Evolutionary conservation across 1,284 basidiomycete genomes (phyloP).

Genomic region (Entoloma clypeatum): DNA sequence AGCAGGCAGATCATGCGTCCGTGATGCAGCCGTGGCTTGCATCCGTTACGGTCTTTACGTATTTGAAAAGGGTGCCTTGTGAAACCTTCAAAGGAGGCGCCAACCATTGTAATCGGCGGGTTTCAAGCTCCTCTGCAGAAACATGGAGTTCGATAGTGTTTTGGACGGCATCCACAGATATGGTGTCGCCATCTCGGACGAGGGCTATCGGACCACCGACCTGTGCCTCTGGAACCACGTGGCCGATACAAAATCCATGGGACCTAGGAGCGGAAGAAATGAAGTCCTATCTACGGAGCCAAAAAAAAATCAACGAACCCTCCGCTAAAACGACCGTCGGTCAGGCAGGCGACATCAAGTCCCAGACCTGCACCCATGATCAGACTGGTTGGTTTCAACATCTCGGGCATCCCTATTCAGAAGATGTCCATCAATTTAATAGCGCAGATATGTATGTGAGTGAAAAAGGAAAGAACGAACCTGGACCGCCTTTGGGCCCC

Average conservation of each 20-base stretch:
- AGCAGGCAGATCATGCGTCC: conserved; percentile 52
- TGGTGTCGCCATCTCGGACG: conserved; percentile 82
- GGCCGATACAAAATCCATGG: conserved; percentile 89
- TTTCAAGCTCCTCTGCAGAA: conserved; percentile 65
- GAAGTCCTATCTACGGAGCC: conserved; percentile 12
- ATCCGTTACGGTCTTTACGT: conserved; percentile 80
- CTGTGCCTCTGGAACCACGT: conserved; percentile 88
- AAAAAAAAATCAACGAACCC: conserved; percentile 50
- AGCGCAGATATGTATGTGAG: background rate
- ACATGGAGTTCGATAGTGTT: conserved; percentile 80
- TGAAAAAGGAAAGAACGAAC: conserved; percentile 37
- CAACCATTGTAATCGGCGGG: conserved; percentile 65
- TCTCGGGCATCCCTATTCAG: conserved; percentile 82
- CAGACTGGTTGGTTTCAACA: conserved; percentile 87
- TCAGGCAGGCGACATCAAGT: conserved; percentile 85
- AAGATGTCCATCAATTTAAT: conserved; percentile 9
- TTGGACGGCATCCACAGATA: conserved; percentile 80
- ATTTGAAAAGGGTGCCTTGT: conserved; percentile 86
- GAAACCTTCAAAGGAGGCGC: conserved; percentile 83
- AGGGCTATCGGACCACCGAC: conserved; percentile 90
- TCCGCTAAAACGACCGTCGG: conserved; percentile 93
- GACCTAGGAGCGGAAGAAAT: conserved; percentile 45
- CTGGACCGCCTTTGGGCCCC: conserved; percentile 87
- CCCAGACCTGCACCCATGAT: conserved; percentile 95
- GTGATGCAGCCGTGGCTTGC: conserved; percentile 88